Conservation (phyloP, 2,329 filamentous ascomycete genomes). For the Cladophialophora immunda region DNA sequence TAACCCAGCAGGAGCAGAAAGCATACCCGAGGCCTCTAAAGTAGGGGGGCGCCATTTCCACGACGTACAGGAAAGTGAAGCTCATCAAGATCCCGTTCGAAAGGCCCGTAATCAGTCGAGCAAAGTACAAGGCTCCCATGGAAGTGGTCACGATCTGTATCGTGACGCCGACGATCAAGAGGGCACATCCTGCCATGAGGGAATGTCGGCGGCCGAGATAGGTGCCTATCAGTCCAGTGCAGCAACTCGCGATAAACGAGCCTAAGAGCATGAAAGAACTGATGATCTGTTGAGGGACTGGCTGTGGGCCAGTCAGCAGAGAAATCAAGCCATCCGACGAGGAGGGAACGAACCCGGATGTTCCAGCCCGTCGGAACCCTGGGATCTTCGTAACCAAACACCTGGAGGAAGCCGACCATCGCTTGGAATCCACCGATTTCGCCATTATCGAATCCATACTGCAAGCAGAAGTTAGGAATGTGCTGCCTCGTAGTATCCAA, state of each 20-base stretch:
- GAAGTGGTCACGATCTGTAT: slow-evolving; percentile 65
- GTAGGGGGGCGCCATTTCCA: slow-evolving; percentile 58
- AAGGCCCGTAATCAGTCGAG: slow-evolving; percentile 63
- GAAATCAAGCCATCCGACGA: neutral
- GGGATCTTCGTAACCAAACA: slow-evolving; percentile 38
- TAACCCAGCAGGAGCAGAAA: slow-evolving; percentile 76
- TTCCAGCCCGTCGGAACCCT: slow-evolving; percentile 39
- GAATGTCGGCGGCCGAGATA: slow-evolving; percentile 54
- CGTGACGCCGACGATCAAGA: slow-evolving; percentile 61
- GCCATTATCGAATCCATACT: slow-evolving; percentile 43
- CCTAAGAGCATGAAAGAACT: slow-evolving; percentile 55
- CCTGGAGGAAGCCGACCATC: slow-evolving; percentile 42
- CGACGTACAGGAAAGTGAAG: slow-evolving; percentile 60
- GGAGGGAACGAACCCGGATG: slow-evolving; percentile 6
- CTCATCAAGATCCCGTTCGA: slow-evolving; percentile 67
- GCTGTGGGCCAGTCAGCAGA: slow-evolving; percentile 46
- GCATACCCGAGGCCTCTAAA: slow-evolving; percentile 65
- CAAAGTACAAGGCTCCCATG: slow-evolving; percentile 63
- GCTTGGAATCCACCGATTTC: slow-evolving; percentile 43
- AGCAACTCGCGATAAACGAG: slow-evolving; percentile 50
- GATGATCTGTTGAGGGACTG: slow-evolving; percentile 49
- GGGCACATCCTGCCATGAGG: slow-evolving; percentile 57
- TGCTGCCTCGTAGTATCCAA: neutral
- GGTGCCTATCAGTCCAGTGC: slow-evolving; percentile 4
- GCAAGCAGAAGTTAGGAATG: neutral